Conservation (phyloP, 805 yeast genomes). For the Ogataea populi-albae region DNA sequence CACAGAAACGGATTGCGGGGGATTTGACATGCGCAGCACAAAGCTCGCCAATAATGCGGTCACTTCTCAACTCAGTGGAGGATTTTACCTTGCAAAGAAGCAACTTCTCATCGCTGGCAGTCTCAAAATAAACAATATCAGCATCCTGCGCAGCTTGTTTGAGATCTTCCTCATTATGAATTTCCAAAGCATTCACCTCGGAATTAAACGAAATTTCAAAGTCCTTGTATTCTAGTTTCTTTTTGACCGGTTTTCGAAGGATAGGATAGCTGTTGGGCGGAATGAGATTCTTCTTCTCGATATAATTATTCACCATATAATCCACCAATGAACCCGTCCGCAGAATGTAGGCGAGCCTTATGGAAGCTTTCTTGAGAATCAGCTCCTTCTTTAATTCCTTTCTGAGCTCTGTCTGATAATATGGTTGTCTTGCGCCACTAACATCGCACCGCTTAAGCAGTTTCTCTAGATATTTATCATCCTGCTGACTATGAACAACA, state of each 20-base stretch:
- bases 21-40: constrained; percentile 13
- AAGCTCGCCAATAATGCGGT: no score
- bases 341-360: constrained; percentile 10
- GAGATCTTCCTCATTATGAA: constrained; percentile 16
- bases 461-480: constrained; percentile 20
- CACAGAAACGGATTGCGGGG: no score
- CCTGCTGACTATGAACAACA: constrained; percentile 15
- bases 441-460: constrained; percentile 24
- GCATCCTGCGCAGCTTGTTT: constrained; percentile 15
- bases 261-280: constrained; percentile 20
- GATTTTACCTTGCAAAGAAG: constrained; percentile 15
- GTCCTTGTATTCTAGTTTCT: constrained; percentile 12
- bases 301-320: constrained; percentile 14
- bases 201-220: constrained; percentile 16
- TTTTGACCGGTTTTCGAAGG: constrained; percentile 20
- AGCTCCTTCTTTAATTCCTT: constrained; percentile 10
- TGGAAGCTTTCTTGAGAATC: constrained; percentile 7
- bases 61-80: no score
- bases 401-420: constrained; percentile 13
- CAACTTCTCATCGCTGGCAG: constrained; percentile 10
- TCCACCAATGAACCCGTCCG: constrained; percentile 11
- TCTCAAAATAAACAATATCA: constrained; percentile 22
- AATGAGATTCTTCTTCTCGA: constrained; percentile 15
- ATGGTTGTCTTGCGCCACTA: constrained; percentile 21
- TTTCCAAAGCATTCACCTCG: constrained; percentile 15